Conservation (phyloP, 306 rosid genomes). For the Begonia fuchsioides region DNA sequence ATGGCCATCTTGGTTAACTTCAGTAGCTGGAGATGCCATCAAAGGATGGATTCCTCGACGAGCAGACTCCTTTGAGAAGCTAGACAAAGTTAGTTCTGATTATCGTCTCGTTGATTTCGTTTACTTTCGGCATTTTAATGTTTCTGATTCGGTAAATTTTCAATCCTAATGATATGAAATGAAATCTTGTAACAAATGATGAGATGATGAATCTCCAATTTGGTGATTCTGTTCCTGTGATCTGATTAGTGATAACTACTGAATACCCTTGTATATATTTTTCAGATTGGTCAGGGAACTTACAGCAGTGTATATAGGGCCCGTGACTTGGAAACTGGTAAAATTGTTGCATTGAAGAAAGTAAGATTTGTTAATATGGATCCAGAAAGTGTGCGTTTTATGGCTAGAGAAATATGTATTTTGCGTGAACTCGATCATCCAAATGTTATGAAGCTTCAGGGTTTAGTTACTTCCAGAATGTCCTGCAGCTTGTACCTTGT, state of each 20-base stretch:
- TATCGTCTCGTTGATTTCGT: constrained; percentile 4
- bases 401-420: constrained; percentile 91
- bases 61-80: constrained; percentile 76
- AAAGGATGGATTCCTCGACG: constrained; percentile 85
- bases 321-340: constrained; percentile 69
- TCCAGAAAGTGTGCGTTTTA: constrained; percentile 79
- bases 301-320: constrained; percentile 87
- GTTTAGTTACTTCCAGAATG: constrained; percentile 64
- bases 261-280: not conserved
- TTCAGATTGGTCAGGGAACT: constrained; percentile 93
- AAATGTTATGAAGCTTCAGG: constrained; percentile 82
- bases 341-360: constrained; percentile 78
- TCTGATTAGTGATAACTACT: too few species aligned
- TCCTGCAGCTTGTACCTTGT: constrained; percentile 81
- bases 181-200: too few species aligned
- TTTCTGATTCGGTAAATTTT: too few species aligned
- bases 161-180: too few species aligned
- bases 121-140: not conserved
- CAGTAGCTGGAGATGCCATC: constrained; percentile 88
- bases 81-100: constrained; percentile 75
- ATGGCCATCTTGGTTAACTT: constrained; percentile 86
- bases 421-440: constrained; percentile 90
- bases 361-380: constrained; percentile 75
- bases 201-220: too few species aligned
- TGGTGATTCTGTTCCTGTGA: too few species aligned